These are phyloP conservation scores for Mucor mucedo DNA, from an alignment of 371 early-diverging fungal species.

Conservation along the genomic window DNA sequence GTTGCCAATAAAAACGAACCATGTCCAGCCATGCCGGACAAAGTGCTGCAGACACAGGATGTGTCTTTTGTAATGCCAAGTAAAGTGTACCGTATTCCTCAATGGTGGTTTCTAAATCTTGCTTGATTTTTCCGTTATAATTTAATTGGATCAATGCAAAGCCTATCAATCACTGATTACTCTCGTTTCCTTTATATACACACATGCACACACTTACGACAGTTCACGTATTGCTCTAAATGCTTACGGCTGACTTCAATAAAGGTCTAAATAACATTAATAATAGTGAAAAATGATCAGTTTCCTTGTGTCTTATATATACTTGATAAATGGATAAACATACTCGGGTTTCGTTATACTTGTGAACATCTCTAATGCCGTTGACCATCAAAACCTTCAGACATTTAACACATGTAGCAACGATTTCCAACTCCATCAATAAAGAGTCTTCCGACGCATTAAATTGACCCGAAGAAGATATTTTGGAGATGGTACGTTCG, in stretches of 20 bases:
- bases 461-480: neutral
- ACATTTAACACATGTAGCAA: slow-evolving; percentile 69
- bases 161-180: neutral
- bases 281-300: neutral
- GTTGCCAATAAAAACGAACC: slow-evolving; percentile 79
- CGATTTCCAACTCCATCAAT: slow-evolving; percentile 53
- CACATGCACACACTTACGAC: slow-evolving; percentile 43
- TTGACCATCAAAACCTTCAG: slow-evolving; percentile 73
- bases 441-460: slow-evolving; percentile 1
- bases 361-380: slow-evolving; percentile 74
- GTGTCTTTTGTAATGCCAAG: slow-evolving; percentile 70
- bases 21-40: slow-evolving; percentile 70
- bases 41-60: slow-evolving; percentile 75
- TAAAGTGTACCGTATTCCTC: slow-evolving; percentile 86
- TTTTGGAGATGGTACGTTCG: slow-evolving; percentile 33
- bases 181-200: neutral
- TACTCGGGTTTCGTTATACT: slow-evolving; percentile 64
- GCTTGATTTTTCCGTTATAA: slow-evolving; percentile 5
- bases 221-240: slow-evolving; percentile 63
- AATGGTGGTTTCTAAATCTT: slow-evolving; percentile 55
- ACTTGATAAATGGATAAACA: neutral
- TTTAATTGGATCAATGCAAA: slow-evolving; percentile 17
- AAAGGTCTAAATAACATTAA: slow-evolving; percentile 35
- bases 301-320: too few relatives aligned
- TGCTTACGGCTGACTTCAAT: slow-evolving; percentile 57